These are phyloP conservation scores for Caloboletus inedulis DNA, from an alignment of 1,284 basidiomycete genomes.

Conservation along the genomic window DNA sequence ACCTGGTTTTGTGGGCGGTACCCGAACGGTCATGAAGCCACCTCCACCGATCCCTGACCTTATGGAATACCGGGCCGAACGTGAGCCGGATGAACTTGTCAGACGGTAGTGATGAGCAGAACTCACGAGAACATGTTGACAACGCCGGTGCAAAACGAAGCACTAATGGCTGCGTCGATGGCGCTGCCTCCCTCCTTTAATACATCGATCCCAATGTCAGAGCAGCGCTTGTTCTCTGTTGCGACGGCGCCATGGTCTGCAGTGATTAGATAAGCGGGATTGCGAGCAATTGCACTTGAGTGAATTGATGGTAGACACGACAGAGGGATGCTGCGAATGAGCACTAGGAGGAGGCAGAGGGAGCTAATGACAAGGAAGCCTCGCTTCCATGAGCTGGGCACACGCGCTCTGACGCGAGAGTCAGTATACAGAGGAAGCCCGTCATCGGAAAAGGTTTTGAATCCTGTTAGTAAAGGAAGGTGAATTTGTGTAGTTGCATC, in stretches of 20 bases:
- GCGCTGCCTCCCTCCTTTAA: constrained; percentile 87
- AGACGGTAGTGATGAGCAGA: not conserved
- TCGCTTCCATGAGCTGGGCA: constrained; percentile 12
- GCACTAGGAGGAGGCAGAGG: constrained; percentile 17
- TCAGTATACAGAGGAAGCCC: constrained; percentile 25
- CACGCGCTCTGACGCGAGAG: not conserved
- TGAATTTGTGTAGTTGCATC: not conserved
- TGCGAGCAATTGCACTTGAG: constrained; percentile 35
- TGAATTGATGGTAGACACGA: not conserved
- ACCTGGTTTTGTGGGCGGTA: constrained; percentile 52
- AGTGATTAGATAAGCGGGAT: constrained; percentile 72
- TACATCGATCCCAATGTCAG: constrained; percentile 74
- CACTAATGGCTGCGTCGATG: constrained; percentile 82
- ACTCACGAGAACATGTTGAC: constrained; percentile 86
- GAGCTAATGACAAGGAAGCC: constrained; percentile 11
- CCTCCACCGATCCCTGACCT: constrained; percentile 89
- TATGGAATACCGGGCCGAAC: constrained; percentile 1
- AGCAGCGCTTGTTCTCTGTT: constrained; percentile 81
- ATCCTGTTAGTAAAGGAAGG: not conserved
- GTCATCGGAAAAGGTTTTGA: constrained; percentile 5
- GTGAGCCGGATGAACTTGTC: not conserved
- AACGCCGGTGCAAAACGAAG: constrained; percentile 81
- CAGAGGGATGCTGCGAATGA: constrained; percentile 7
- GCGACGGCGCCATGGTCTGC: constrained; percentile 83
- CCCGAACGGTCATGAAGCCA: constrained; percentile 86